Percentiles rank a stretch among this genome's conserved stretches.
phyloP scores from a whole-genome alignment of 2,329 filamentous ascomycete species.

The Claviceps arundinis region DNA sequence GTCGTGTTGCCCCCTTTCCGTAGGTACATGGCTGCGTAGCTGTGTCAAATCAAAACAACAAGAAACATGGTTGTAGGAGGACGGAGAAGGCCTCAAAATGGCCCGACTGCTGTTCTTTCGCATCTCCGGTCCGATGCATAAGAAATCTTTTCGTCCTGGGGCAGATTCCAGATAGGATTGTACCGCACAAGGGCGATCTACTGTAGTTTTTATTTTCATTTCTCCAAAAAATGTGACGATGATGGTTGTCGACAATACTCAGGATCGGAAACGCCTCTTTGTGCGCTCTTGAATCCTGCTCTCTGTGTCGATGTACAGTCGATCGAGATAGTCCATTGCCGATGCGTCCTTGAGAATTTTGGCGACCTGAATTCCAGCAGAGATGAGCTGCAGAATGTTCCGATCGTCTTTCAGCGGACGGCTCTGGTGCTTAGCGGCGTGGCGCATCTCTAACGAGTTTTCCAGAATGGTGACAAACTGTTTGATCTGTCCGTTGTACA shows the following conservation, averaged over 20 bases:
- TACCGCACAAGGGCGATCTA: background rate
- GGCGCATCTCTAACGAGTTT: conserved; percentile 78
- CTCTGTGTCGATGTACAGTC: conserved; percentile 72
- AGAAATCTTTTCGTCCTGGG: background rate
- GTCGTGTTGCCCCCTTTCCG: background rate
- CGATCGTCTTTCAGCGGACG: conserved; percentile 77
- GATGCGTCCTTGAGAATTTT: conserved; percentile 75
- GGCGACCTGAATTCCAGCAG: conserved; percentile 74
- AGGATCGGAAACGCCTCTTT: conserved; percentile 20
- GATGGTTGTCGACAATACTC: background rate
- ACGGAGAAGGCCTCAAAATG: background rate
- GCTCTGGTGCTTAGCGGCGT: conserved; percentile 71
- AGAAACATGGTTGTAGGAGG: background rate
- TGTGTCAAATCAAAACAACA: background rate
- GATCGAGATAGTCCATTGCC: conserved; percentile 72
- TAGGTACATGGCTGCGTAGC: background rate
- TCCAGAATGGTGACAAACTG: conserved; percentile 80
- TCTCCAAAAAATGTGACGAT: conserved; percentile 9
- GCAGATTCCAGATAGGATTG: background rate
- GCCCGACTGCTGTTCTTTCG: background rate
- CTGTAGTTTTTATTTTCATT: background rate
- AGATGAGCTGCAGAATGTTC: conserved; percentile 78
- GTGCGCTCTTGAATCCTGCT: conserved; percentile 60
- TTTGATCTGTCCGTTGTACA: conserved; percentile 86
- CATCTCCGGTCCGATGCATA: background rate